Conservation (phyloP, 2,329 filamentous ascomycete genomes). For the Coniella lustricola region DNA sequence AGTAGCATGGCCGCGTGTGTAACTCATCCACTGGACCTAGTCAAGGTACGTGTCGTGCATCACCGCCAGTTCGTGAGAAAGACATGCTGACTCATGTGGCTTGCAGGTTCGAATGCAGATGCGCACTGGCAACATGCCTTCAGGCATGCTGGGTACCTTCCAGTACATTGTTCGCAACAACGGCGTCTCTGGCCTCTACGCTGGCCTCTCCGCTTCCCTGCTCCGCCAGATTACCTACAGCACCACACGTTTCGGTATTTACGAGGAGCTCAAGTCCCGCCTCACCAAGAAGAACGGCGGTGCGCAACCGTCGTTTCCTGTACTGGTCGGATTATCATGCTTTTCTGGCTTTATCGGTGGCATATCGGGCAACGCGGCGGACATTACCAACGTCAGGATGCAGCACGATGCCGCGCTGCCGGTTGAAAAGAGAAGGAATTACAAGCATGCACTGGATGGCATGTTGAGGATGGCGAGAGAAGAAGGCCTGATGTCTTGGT, state of each 20-base stretch:
- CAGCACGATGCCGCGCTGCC: conserved; percentile 84
- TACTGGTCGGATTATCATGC: conserved; percentile 77
- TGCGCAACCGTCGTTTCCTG: conserved; percentile 57
- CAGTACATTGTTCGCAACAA: conserved; percentile 70
- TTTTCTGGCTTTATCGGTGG: conserved; percentile 83
- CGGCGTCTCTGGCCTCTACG: conserved; percentile 77
- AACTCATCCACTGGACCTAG: conserved; percentile 85
- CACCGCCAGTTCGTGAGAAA: neutral
- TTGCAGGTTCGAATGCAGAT: conserved; percentile 78
- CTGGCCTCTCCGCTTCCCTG: conserved; percentile 84
- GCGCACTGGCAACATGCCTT: conserved; percentile 65
- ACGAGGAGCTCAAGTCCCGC: conserved; percentile 81
- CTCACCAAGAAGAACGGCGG: conserved; percentile 39
- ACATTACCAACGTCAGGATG: conserved; percentile 97
- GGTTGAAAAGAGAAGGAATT: conserved; percentile 68
- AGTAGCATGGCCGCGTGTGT: conserved; percentile 86
- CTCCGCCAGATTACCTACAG: conserved; percentile 94
- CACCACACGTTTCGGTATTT: conserved; percentile 92
- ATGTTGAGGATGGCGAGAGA: conserved; percentile 78
- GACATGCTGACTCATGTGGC: neutral
- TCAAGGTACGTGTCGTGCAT: conserved; percentile 7
- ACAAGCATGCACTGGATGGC: conserved; percentile 82
- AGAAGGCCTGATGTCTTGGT: conserved; percentile 70
- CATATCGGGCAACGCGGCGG: conserved; percentile 85
- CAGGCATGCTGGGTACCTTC: conserved; percentile 81